These are phyloP conservation scores for Gleditsia sinensis DNA, from an alignment of 306 rosid species.

Conservation along the genomic window DNA sequence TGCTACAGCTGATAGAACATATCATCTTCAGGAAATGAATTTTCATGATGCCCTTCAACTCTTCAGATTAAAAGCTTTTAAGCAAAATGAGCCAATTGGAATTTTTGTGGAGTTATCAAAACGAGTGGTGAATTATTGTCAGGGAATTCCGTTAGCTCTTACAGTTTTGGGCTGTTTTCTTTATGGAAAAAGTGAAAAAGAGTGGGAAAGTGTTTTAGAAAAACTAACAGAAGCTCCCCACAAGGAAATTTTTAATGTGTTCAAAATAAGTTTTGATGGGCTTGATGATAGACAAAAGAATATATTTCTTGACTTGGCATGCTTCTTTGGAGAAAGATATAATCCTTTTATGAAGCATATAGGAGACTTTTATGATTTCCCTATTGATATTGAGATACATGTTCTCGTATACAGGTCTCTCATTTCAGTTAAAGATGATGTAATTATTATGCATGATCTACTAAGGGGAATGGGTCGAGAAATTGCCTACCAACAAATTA, in stretches of 20 bases:
- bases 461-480: not conserved
- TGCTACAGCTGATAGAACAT: not conserved
- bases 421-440: not conserved
- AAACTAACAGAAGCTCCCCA: not conserved
- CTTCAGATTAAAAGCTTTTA: constrained; percentile 24
- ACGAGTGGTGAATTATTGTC: not conserved
- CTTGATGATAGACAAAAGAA: not conserved
- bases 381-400: not conserved
- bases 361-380: not conserved
- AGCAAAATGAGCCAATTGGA: not conserved
- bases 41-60: constrained; percentile 20
- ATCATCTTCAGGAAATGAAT: not conserved
- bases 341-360: not conserved
- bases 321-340: not conserved
- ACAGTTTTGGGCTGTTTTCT: constrained; percentile 18
- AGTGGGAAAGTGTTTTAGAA: constrained; percentile 7
- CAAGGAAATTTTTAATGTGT: not conserved
- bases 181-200: not conserved
- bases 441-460: constrained; percentile 24
- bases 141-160: constrained; percentile 27
- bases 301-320: not conserved
- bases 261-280: constrained; percentile 20
- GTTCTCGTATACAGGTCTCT: too few relatives aligned
- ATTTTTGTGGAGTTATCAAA: not conserved
- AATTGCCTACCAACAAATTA: not conserved